A percentile compares a stretch with the other conserved stretches of the same genome.
These are phyloP conservation scores for Nitzschia putrida DNA, from an alignment of 108 stramenopile species.

Conservation along the genomic window DNA sequence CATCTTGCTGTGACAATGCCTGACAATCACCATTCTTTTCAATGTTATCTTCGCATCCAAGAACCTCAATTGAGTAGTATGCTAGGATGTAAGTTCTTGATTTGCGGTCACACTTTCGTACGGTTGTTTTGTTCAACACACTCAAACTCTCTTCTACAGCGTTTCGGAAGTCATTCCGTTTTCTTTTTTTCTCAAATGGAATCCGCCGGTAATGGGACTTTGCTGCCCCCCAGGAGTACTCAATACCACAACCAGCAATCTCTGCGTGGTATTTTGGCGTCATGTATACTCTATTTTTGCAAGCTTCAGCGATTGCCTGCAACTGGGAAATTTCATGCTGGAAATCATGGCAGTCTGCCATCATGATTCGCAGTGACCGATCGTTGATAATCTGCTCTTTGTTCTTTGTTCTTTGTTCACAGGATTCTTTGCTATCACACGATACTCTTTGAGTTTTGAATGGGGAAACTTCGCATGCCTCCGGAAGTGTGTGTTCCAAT, in stretches of 20 bases:
- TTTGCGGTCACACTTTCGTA: no score
- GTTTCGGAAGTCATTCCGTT: no score
- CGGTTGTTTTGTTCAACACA: no score
- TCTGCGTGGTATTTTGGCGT: slow-evolving; percentile 42
- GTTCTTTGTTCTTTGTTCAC: not conserved
- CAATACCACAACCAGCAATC: slow-evolving; percentile 41
- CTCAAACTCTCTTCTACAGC: no score
- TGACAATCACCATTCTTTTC: no score
- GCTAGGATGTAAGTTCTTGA: no score
- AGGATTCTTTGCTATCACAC: not conserved
- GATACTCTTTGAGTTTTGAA: not conserved
- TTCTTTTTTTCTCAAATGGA: no score
- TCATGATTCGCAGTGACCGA: not conserved
- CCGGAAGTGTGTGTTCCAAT: no score
- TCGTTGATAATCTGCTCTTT: not conserved
- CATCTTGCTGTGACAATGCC: no score
- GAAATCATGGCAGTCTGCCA: slow-evolving; percentile 2
- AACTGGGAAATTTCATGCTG: slow-evolving; percentile 2
- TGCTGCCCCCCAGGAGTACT: slow-evolving; percentile 32
- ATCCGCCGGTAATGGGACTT: slow-evolving; percentile 34
- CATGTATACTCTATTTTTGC: not conserved
- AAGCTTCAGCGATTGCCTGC: not conserved
- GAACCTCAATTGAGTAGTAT: no score
- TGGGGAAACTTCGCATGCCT: not conserved
- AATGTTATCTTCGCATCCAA: no score